phyloP scores from a whole-genome alignment of 1,284 basidiomycete species.

The Papiliotrema terrestris region DNA sequence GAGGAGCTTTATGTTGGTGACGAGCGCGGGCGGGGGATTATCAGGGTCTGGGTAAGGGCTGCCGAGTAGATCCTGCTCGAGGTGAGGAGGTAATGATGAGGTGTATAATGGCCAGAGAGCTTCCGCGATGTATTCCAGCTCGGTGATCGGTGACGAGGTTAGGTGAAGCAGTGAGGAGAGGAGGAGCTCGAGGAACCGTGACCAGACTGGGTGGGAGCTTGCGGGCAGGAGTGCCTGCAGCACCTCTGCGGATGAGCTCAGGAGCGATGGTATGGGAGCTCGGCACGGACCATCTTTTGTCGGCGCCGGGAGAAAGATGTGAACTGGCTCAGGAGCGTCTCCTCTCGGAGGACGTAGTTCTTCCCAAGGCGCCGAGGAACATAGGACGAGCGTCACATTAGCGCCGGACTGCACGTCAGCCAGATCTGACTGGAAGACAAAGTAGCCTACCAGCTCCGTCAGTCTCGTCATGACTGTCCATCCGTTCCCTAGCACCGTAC shows the following conservation, averaged over 20 bases:
- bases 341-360: slow-evolving; percentile 66
- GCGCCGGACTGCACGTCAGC: slow-evolving; percentile 40
- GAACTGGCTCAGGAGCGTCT: slow-evolving; percentile 70
- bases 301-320: slow-evolving; percentile 60
- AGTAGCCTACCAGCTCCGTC: slow-evolving; percentile 63
- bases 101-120: slow-evolving; percentile 69
- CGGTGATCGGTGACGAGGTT: slow-evolving; percentile 59
- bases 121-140: slow-evolving; percentile 69
- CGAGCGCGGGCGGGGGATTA: slow-evolving; percentile 23
- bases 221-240: slow-evolving; percentile 19
- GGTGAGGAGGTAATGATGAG: slow-evolving; percentile 33
- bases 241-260: slow-evolving; percentile 20
- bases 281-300: slow-evolving; percentile 59
- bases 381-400: slow-evolving; percentile 59
- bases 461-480: slow-evolving; percentile 68
- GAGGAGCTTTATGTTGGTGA: slow-evolving; percentile 38
- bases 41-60: slow-evolving; percentile 16
- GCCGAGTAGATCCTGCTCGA: slow-evolving; percentile 28
- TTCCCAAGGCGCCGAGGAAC: slow-evolving; percentile 70
- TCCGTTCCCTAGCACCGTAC: slow-evolving; percentile 60
- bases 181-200: slow-evolving; percentile 63
- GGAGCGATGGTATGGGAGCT: not conserved
- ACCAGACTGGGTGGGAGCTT: slow-evolving; percentile 56
- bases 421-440: not conserved
- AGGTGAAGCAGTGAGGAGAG: slow-evolving; percentile 64